Evolutionary conservation across 108 stramenopile species (phyloP).

Genomic region (Nannochloropsis oceanica): DNA sequence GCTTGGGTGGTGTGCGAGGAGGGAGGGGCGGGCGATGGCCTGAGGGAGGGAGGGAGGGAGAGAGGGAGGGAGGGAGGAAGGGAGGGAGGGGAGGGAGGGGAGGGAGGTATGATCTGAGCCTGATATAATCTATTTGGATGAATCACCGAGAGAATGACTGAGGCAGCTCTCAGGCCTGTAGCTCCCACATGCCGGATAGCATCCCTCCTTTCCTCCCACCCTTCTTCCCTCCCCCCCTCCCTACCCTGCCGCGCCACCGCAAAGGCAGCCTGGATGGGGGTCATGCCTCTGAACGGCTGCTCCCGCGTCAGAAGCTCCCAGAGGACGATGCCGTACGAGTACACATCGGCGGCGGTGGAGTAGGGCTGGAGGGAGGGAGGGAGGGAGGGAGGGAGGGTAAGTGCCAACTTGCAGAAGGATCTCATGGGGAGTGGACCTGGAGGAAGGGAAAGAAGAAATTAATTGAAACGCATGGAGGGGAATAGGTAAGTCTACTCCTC

Average conservation of each 20-base stretch:
- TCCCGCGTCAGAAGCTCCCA: constrained; percentile 19
- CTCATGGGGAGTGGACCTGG: background rate
- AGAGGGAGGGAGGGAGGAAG: background rate
- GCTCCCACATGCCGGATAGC: background rate
- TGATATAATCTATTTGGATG: background rate
- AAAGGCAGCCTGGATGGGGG: constrained; percentile 29
- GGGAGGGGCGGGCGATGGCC: constrained; percentile 20
- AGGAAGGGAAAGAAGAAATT: no score
- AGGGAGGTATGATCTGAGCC: background rate
- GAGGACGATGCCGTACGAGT: constrained; percentile 11
- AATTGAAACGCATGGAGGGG: no score
- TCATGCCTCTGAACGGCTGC: constrained; percentile 19
- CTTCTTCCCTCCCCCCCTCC: background rate
- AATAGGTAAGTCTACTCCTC: no score
- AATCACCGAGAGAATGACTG: background rate
- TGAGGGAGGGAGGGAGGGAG: background rate
- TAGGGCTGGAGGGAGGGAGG: background rate
- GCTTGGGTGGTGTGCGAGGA: constrained; percentile 1
- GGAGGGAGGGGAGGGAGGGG: background rate
- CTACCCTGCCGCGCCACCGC: constrained; percentile 19
- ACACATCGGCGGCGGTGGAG: background rate
- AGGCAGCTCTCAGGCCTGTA: background rate
- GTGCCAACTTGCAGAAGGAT: background rate
- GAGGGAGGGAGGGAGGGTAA: background rate
- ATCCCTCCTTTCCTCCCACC: background rate